These are phyloP conservation scores for Clonostachys chloroleuca DNA, from an alignment of 2,329 filamentous ascomycete genomes.

Conservation along the genomic window DNA sequence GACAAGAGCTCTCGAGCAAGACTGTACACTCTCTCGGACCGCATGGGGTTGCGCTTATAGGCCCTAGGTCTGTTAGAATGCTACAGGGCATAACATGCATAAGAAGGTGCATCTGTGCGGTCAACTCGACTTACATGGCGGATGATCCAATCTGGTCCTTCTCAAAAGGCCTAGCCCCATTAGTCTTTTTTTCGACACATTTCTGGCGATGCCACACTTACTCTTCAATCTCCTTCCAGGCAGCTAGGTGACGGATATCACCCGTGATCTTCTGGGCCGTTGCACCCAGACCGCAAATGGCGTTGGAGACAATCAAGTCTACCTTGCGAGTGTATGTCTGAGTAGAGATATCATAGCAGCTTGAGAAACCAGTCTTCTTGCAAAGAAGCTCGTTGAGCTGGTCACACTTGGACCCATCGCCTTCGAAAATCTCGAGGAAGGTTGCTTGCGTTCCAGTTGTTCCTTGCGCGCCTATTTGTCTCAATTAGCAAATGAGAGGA, in stretches of 20 bases:
- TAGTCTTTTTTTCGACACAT: slow-evolving; percentile 30
- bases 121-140: not conserved
- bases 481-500: not conserved
- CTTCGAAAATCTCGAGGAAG: slow-evolving; percentile 48
- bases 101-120: not conserved
- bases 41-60: slow-evolving; percentile 45
- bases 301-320: slow-evolving; percentile 75
- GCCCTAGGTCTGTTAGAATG: slow-evolving; percentile 14
- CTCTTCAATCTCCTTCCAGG: slow-evolving; percentile 80
- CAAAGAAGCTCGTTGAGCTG: slow-evolving; percentile 51
- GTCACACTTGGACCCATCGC: slow-evolving; percentile 43
- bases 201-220: not conserved
- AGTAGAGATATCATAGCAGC: slow-evolving; percentile 53
- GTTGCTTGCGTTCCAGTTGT: slow-evolving; percentile 77
- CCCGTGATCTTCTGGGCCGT: slow-evolving; percentile 66
- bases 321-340: slow-evolving; percentile 74
- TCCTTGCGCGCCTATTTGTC: slow-evolving; percentile 48
- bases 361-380: slow-evolving; percentile 48
- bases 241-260: slow-evolving; percentile 70
- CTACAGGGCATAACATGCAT: not conserved
- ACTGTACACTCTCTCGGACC: slow-evolving; percentile 38
- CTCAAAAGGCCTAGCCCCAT: slow-evolving; percentile 56
- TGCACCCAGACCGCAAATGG: slow-evolving; percentile 74
- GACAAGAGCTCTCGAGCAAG: slow-evolving; percentile 37
- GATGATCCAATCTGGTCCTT: slow-evolving; percentile 70